A percentile compares a stretch with the other conserved stretches of the same genome.
Evolutionary conservation across 2,329 filamentous ascomycete genomes (phyloP).

Genomic region (Elsinoe necatrix): DNA sequence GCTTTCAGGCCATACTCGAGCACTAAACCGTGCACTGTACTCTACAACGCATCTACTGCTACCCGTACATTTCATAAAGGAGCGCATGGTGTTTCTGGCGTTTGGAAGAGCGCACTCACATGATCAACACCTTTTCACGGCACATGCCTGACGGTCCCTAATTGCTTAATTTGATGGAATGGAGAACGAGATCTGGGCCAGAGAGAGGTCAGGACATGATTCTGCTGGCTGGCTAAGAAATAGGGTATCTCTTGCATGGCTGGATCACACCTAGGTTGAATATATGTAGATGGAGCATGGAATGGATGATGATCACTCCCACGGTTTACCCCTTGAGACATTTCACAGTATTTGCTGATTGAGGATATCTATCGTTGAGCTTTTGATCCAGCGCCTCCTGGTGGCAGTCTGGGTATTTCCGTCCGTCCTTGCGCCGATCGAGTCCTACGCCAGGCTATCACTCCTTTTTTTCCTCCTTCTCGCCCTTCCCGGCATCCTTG

Average conservation of each 20-base stretch:
- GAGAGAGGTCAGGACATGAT: not conserved
- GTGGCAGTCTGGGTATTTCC: not conserved
- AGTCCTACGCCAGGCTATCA: not conserved
- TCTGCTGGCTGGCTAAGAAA: not conserved
- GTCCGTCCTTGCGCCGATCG: not conserved
- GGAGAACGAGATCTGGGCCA: not conserved
- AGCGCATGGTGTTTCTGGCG: slow-evolving; percentile 5
- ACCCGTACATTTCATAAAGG: not conserved
- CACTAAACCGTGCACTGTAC: slow-evolving; percentile 2
- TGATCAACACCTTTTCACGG: not conserved
- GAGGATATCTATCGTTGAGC: not conserved
- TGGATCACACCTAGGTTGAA: not conserved
- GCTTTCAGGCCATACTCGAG: not conserved
- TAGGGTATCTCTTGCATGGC: not conserved
- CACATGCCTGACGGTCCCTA: slow-evolving; percentile 5
- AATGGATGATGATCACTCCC: not conserved
- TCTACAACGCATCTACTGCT: slow-evolving; percentile 9
- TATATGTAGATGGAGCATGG: slow-evolving; percentile 8
- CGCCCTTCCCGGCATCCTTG: slow-evolving; percentile 6
- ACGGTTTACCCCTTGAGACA: not conserved
- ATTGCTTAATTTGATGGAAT: slow-evolving; percentile 6
- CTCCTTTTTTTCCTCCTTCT: slow-evolving; percentile 14
- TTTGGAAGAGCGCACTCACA: not conserved
- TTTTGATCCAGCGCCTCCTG: not conserved
- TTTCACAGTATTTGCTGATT: slow-evolving; percentile 3